Base-by-base conservation (phyloP, 75 land plant genomes). In the Pinus taeda region DNA sequence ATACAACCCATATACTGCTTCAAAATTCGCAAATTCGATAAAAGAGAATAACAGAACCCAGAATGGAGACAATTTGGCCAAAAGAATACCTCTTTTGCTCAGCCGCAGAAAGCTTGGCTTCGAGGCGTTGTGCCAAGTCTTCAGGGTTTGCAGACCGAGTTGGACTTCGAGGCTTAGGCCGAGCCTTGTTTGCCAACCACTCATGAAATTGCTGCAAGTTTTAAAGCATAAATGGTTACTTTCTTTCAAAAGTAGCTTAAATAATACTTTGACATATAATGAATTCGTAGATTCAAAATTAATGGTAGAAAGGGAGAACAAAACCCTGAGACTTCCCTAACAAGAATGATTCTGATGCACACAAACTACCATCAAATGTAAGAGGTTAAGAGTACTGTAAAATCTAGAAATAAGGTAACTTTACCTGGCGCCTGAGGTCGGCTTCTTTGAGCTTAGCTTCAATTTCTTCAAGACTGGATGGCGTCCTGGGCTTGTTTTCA, bases 181-280 rank as follows among this genome's bases (percentile, higher is more conserved):
- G 77, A 1, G 99, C 99, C 83, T 95, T 94, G 83, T 87, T 90
- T 59, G 95, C 90, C 65, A 97, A 77, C 87, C 88, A 90, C 74
- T 97, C 99, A 83, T 97, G 93, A 69, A 95, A 93, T 91, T 93
- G 90, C 98, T 97, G 88, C 80, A 84, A 8, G 73, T 13, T 42
- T 22, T 20, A 37, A 70, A 45, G 9, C 53, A 45, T 7, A 6
- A 6, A 45, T 6, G 53, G 7, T 1, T 45, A 7, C 1, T 45
- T 45, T 7, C 53, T 45, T 45, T 45, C 53, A 45, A 45, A 45
- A 45, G 53, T 45, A 45, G 53, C 9, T 45, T 45, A 7, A 45
- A 8, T 6, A 45, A 45, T 45, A 45, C 53, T 7, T 6, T 6
- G 1, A 7, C 8, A 45, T 45, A 6, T 45, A 8, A 4, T 5